Conservation (phyloP, 257 asterid species). For the Capsicum chinense region DNA sequence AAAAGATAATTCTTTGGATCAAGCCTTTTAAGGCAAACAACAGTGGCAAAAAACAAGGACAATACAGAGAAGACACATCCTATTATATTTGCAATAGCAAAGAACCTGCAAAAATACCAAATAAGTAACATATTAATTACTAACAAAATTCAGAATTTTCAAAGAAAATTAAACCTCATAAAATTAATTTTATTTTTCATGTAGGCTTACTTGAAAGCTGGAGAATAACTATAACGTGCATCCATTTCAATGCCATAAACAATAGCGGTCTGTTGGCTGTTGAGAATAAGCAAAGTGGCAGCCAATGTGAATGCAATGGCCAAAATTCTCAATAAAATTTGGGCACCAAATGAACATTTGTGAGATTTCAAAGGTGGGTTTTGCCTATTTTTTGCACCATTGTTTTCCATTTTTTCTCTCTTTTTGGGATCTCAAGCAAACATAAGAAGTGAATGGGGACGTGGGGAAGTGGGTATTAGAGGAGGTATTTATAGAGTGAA, state of each 20-base stretch:
- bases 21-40: constrained; percentile 39
- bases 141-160: too few relatives aligned
- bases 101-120: constrained; percentile 51
- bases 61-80: constrained; percentile 49
- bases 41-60: constrained; percentile 39
- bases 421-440: background rate
- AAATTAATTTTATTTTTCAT: background rate
- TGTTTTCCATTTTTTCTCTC: constrained; percentile 22
- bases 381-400: constrained; percentile 28
- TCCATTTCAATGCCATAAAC: constrained; percentile 51
- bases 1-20: constrained; percentile 45
- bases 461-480: background rate
- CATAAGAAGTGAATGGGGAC: background rate
- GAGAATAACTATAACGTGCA: constrained; percentile 62
- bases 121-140: background rate
- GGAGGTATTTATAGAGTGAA: background rate
- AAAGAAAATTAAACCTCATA: background rate
- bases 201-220: constrained; percentile 56
- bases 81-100: constrained; percentile 57
- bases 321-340: constrained; percentile 48
- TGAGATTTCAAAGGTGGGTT: constrained; percentile 35
- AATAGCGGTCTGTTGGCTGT: constrained; percentile 50
- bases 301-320: constrained; percentile 50
- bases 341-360: constrained; percentile 40
- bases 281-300: constrained; percentile 54